Evolutionary conservation across 73 alveolate species (phyloP), one percentile per base, ranked within the genome.

Genomic region (Stentor coeruleus): DNA sequence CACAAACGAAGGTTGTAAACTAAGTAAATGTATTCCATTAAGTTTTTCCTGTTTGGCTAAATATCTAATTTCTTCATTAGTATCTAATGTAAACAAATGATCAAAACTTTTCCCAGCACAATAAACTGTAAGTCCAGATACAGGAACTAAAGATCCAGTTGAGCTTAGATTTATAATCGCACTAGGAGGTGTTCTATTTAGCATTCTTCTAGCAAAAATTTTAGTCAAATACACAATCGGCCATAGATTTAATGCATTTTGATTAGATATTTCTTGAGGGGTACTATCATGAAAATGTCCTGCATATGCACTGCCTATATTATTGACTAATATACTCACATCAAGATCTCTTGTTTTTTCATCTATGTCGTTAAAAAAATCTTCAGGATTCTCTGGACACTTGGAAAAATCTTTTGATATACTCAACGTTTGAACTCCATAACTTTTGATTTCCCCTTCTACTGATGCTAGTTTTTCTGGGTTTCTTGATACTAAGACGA

Each of bases 311-410:
- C 49, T 40, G 20, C 98, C 98, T 0, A 87, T 94, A 85, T 93
- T 93, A 76, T 94, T 94, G 59, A 94, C 83, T 39, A 94, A 79
- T 35, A 94, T 76, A 40, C 95, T 82, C 11, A 94, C 89, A 80
- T 94, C 98, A 6, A 90, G 49, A 26, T 60, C 81, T 20, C 74
- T 74, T 1, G 90, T 76, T 81, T 90, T 59, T 39, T 77, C 80
- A 33, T 66, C 49, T 6, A 85, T 76, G 55, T 58, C 55, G 58
- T 59, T 74, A 39, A 84, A 58, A 74, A 28, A 87, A 58, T 39
- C 82, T 75, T 15, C 81, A 40, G 59, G 59, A 35, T 39, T 35
- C 2, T 37, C 0, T 0, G 72, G 26, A 39, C 79, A 66, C 33
- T 66, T 31, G n/a, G 79, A 66, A 2, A 75, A 75, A 38, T 75